Evolutionary conservation across 805 yeast genomes (phyloP).

Genomic region (Monosporozyma yasuniensis): DNA sequence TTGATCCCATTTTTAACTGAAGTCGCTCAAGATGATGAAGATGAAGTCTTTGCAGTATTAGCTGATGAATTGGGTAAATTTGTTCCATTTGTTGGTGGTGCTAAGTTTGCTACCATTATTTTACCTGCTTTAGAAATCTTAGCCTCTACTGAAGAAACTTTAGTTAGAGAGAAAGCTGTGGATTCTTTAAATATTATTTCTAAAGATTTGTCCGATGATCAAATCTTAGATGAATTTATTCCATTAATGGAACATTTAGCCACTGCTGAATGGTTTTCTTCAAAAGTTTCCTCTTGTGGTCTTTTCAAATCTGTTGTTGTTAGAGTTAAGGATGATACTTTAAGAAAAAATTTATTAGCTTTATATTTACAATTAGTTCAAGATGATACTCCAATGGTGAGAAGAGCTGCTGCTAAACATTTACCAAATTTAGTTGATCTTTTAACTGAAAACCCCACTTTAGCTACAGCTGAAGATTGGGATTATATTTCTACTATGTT

Average conservation of each 20-base stretch:
- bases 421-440: constrained; percentile 66
- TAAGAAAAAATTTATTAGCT: constrained; percentile 54
- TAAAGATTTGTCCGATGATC: constrained; percentile 49
- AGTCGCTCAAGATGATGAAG: constrained; percentile 94
- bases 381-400: constrained; percentile 97
- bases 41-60: constrained; percentile 88
- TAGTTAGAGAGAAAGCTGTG: constrained; percentile 91
- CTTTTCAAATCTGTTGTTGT: constrained; percentile 63
- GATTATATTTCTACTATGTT: constrained; percentile 76
- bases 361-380: constrained; percentile 61
- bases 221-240: constrained; percentile 56
- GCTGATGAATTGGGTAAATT: constrained; percentile 87
- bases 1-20: constrained; percentile 79
- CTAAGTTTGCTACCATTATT: constrained; percentile 48
- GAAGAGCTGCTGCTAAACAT: constrained; percentile 84
- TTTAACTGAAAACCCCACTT: constrained; percentile 40
- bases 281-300: constrained; percentile 86
- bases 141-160: constrained; percentile 90
- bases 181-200: constrained; percentile 71
- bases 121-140: constrained; percentile 68
- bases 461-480: constrained; percentile 55
- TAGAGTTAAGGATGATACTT: constrained; percentile 42
- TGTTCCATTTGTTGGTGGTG: constrained; percentile 84
- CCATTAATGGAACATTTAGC: constrained; percentile 72
- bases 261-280: constrained; percentile 89